Evolutionary conservation across 495 filamentous ascomycete species (phyloP).

Genomic region (Glonium stellatum): DNA sequence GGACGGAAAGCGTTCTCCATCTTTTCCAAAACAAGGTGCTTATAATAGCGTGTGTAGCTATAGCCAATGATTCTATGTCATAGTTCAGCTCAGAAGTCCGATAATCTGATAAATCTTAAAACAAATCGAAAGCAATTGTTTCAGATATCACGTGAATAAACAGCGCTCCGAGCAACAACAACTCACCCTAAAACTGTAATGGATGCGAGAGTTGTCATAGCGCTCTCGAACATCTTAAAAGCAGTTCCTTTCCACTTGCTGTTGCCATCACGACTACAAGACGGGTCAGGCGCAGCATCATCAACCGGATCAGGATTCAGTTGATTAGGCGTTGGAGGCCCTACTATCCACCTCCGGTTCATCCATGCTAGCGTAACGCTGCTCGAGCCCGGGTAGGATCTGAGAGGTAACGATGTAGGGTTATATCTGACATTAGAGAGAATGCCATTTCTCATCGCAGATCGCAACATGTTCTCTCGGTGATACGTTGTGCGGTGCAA

Average conservation of each 20-base stretch:
- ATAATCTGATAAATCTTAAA: too few relatives aligned
- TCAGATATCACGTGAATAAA: neutral
- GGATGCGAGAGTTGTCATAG: slow-evolving; percentile 80
- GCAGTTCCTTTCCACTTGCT: slow-evolving; percentile 43
- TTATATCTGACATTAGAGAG: neutral
- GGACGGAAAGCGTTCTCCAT: slow-evolving; percentile 90
- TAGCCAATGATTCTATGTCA: slow-evolving; percentile 64
- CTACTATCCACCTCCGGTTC: neutral
- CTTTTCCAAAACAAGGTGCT: slow-evolving; percentile 77
- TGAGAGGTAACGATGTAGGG: neutral
- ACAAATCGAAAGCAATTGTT: too few relatives aligned
- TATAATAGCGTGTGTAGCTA: slow-evolving; percentile 80
- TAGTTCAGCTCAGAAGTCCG: slow-evolving; percentile 4
- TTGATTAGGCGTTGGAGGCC: slow-evolving; percentile 23
- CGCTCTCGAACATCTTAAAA: slow-evolving; percentile 79
- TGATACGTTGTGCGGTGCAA: neutral
- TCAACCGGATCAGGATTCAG: slow-evolving; percentile 27
- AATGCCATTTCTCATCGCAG: neutral
- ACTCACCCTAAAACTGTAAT: slow-evolving; percentile 70
- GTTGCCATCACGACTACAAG: slow-evolving; percentile 1
- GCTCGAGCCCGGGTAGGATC: neutral
- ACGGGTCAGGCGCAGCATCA: slow-evolving; percentile 16
- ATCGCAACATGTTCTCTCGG: neutral
- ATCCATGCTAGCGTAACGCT: neutral
- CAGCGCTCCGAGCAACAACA: neutral